Evolutionary conservation across 2,329 filamentous ascomycete genomes (phyloP).

Genomic region (Fusarium tanahbumbuense): DNA sequence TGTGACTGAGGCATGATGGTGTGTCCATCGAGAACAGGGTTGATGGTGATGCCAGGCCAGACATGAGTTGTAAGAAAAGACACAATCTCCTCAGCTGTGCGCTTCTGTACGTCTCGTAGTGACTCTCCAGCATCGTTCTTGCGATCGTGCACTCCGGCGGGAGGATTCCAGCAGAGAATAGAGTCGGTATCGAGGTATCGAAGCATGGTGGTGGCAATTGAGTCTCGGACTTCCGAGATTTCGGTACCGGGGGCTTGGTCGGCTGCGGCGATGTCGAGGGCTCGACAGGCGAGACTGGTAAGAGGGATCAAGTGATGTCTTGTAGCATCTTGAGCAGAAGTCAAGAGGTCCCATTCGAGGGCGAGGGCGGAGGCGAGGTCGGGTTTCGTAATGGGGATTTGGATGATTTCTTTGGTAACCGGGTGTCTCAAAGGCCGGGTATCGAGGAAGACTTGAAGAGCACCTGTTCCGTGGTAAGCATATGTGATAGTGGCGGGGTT

Average conservation of each 20-base stretch:
- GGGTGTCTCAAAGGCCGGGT: constrained; percentile 81
- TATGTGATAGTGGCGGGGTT: neutral
- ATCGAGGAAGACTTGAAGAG: constrained; percentile 79
- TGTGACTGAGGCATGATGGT: constrained; percentile 83
- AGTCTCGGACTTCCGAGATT: constrained; percentile 66
- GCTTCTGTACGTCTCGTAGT: constrained; percentile 78
- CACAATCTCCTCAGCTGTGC: constrained; percentile 76
- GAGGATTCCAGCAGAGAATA: constrained; percentile 85
- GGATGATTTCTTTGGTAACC: constrained; percentile 76
- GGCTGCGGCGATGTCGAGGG: constrained; percentile 80
- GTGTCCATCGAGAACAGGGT: constrained; percentile 81
- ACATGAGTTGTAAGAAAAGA: constrained; percentile 76
- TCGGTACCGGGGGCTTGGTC: constrained; percentile 58
- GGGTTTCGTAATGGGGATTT: constrained; percentile 78
- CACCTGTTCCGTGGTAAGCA: constrained; percentile 49
- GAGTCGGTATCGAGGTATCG: constrained; percentile 93
- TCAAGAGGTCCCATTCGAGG: constrained; percentile 90
- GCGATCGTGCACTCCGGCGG: constrained; percentile 60
- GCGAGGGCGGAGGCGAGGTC: constrained; percentile 88
- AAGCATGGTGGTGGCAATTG: constrained; percentile 77
- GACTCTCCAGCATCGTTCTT: constrained; percentile 64
- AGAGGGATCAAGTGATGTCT: constrained; percentile 90
- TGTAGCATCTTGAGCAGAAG: constrained; percentile 83
- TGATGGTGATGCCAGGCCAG: constrained; percentile 85
- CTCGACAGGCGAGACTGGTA: constrained; percentile 85